phyloP scores from a whole-genome alignment of 345 rosid genomes.

The Citrus trifoliata region DNA sequence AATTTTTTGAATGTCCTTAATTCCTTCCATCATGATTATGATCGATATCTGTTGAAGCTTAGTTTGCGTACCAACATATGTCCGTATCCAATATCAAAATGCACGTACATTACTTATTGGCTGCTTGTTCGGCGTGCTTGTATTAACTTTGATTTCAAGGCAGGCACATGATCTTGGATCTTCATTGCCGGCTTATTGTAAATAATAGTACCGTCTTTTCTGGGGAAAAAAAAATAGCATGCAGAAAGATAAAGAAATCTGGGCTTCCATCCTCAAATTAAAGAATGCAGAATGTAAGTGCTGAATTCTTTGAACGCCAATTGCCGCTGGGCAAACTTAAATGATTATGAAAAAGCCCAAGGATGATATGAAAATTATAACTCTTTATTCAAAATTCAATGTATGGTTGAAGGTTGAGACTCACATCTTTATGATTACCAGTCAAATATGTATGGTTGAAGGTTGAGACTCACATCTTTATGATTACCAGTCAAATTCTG shows the following conservation, averaged over 20 bases:
- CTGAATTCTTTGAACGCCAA: background rate
- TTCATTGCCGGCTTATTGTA: background rate
- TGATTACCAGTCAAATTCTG: no score
- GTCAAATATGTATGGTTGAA: no score
- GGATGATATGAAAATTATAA: no score
- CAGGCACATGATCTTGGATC: slow-evolving; percentile 20
- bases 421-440: no score
- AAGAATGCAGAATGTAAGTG: background rate
- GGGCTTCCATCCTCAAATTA: background rate
- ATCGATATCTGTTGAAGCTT: slow-evolving; percentile 22
- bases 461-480: no score
- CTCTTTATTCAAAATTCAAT: no score
- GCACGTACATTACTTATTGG: background rate
- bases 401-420: no score
- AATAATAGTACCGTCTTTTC: slow-evolving; percentile 1
- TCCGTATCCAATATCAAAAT: slow-evolving; percentile 13
- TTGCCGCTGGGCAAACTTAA: no score
- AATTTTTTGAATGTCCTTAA: slow-evolving; percentile 15
- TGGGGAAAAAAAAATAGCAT: slow-evolving; percentile 4
- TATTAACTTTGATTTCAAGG: slow-evolving; percentile 10
- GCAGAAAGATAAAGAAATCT: background rate
- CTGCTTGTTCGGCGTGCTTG: slow-evolving; percentile 28
- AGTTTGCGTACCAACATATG: slow-evolving; percentile 40
- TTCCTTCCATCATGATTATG: slow-evolving; percentile 12
- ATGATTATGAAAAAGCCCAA: no score